Evolutionary conservation across 257 asterid species (phyloP).

Genomic region (Solanum chaucha): DNA sequence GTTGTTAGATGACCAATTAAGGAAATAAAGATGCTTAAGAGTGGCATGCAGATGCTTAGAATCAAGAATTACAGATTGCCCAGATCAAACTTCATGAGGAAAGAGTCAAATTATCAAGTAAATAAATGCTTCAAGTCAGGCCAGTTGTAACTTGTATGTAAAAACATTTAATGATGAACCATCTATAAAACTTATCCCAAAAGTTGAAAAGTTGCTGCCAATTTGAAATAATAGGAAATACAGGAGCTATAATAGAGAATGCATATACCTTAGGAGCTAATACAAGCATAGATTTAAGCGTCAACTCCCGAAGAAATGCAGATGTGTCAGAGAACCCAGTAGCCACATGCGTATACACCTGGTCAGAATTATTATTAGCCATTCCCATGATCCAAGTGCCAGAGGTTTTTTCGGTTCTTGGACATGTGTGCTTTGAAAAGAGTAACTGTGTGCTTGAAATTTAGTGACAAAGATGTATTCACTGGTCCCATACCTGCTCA

Average conservation of each 20-base stretch:
- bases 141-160: not conserved
- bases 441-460: slow-evolving; percentile 1
- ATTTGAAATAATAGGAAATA: not conserved
- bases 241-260: not conserved
- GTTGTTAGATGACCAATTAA: not conserved
- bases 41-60: not conserved
- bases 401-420: not conserved
- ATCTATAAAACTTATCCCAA: not conserved
- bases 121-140: not conserved
- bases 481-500: slow-evolving; percentile 60
- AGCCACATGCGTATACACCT: slow-evolving; percentile 95
- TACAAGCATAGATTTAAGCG: slow-evolving; percentile 92
- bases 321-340: slow-evolving; percentile 95
- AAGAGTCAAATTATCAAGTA: not conserved
- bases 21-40: not conserved
- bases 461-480: slow-evolving; percentile 3
- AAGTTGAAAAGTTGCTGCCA: not conserved
- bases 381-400: not conserved
- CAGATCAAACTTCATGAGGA: not conserved
- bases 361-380: slow-evolving; percentile 3
- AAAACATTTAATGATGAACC: not conserved
- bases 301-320: slow-evolving; percentile 87
- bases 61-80: not conserved
- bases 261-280: slow-evolving; percentile 86
- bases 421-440: not conserved